Base-by-base conservation (phyloP, 192 early-diverging fungal genomes). In the Fimicolochytrium jonesii region DNA sequence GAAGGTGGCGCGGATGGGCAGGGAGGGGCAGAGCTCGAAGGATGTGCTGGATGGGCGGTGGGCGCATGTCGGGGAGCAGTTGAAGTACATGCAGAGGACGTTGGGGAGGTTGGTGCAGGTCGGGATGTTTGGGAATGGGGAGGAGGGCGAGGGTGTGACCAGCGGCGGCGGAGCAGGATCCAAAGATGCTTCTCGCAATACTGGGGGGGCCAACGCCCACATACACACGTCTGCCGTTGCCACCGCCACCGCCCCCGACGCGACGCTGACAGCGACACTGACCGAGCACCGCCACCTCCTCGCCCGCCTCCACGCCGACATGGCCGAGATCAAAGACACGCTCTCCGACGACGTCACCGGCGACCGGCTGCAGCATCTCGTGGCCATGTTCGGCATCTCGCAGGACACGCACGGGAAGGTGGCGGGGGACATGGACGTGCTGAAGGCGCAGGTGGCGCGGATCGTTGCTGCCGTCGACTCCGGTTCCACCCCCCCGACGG, bases 11-110 rank as follows among this genome's bases (percentile, higher is more conserved):
- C n/a, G 62, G 44, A 26, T 26, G 11, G 62, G 62, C 0, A n/a
- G 62, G 3, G 62, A 64, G 31, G 51, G 41, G 6, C 62, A 64
- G 34, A 55, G 37, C 9, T 36, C 51, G n/a, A 50, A 64, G 26
- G 62, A 64, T 22, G 52, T 64, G 9, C 41, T 64, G 7, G 62
- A 64, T 42, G 62, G 62, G 33, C 62, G 62, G 18, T 25, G 53
- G 39, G 62, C 53, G 17, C 49, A 52, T 4, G 26, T 64, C 17
- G 34, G 28, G 2, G 62, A 64, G 17, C 62, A 64, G 44, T 29
- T 64, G 1, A 64, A 64, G 25, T 42, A 64, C 41, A 64, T 64
- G 62, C 62, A 64, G 13, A 9, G 62, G 4, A 45, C 62, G 2
- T n/a, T 64, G 20, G 45, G 37, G 11, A 64, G 55, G 43, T 30